Evolutionary conservation across 257 asterid genomes (phyloP).

Genomic region (Gentiana macrophylla): DNA sequence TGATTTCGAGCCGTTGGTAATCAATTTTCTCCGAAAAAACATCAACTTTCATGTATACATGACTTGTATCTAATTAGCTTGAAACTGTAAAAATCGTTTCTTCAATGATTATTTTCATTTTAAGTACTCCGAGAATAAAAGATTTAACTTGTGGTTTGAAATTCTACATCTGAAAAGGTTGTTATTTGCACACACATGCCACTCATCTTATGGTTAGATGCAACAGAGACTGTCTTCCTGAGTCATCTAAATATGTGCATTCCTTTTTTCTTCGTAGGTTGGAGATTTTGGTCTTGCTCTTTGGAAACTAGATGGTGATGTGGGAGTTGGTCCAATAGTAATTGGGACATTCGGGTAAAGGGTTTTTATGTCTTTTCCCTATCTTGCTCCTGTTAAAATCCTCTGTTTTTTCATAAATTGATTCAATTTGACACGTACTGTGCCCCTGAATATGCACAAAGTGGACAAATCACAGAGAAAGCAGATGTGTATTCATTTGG

Average conservation of each 20-base stretch:
- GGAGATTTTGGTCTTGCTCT: slow-evolving; percentile 96
- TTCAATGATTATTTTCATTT: too few species aligned
- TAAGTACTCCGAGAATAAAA: too few species aligned
- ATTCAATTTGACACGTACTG: slow-evolving; percentile 40
- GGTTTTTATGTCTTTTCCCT: neutral
- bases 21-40: slow-evolving; percentile 3
- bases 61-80: too few species aligned
- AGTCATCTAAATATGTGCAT: too few species aligned
- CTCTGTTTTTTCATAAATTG: neutral
- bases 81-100: too few species aligned
- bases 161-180: too few species aligned
- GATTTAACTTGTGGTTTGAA: too few species aligned
- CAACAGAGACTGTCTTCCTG: too few species aligned
- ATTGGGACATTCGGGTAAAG: slow-evolving; percentile 87
- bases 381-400: neutral
- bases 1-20: slow-evolving; percentile 90
- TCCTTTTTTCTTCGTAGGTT: slow-evolving; percentile 32
- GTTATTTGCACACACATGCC: too few species aligned
- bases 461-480: slow-evolving; percentile 95
- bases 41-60: neutral
- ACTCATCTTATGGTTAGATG: too few species aligned
- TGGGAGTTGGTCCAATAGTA: slow-evolving; percentile 87
- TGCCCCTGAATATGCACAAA: slow-evolving; percentile 99
- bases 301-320: slow-evolving; percentile 95
- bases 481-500: slow-evolving; percentile 97